phyloP scores from a whole-genome alignment of 75 land plant species.

The Cupressus sempervirens region DNA sequence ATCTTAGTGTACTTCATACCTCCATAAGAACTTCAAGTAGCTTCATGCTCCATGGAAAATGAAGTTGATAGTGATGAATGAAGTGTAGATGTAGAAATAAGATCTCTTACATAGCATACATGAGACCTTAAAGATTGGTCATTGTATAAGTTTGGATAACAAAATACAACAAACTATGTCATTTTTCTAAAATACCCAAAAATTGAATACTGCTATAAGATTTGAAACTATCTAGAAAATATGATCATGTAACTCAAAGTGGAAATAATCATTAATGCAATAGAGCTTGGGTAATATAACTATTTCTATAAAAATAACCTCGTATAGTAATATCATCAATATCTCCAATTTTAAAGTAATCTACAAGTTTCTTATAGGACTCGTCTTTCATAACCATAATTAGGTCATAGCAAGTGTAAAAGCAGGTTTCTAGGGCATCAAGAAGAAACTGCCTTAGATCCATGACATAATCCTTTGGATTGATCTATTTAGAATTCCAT shows the following conservation, averaged over 20 bases:
- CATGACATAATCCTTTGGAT: slow-evolving; percentile 97
- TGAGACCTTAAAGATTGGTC: slow-evolving; percentile 95
- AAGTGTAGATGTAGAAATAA: slow-evolving; percentile 72
- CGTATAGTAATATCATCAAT: slow-evolving; percentile 91
- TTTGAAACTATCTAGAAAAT: neutral
- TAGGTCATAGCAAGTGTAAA: slow-evolving; percentile 92
- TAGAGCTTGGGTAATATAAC: slow-evolving; percentile 24
- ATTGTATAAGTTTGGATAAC: slow-evolving; percentile 78
- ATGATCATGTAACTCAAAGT: neutral
- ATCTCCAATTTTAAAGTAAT: slow-evolving; percentile 92
- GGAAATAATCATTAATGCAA: neutral
- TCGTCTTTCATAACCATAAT: slow-evolving; percentile 77
- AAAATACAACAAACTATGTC: neutral
- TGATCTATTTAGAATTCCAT: slow-evolving; percentile 50
- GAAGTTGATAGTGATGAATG: slow-evolving; percentile 91
- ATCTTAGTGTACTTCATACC: slow-evolving; percentile 26
- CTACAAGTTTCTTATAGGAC: slow-evolving; percentile 72
- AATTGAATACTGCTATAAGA: neutral
- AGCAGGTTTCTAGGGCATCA: slow-evolving; percentile 98
- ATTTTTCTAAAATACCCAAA: neutral
- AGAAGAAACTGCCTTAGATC: slow-evolving; percentile 96
- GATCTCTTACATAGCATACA: slow-evolving; percentile 81
- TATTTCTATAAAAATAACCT: slow-evolving; percentile 89
- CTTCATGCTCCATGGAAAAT: slow-evolving; percentile 80
- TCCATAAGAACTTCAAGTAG: slow-evolving; percentile 38